These are phyloP conservation scores for Heliosperma pusillum DNA, from an alignment of 148 eudicot genomes.

Conservation along the genomic window DNA sequence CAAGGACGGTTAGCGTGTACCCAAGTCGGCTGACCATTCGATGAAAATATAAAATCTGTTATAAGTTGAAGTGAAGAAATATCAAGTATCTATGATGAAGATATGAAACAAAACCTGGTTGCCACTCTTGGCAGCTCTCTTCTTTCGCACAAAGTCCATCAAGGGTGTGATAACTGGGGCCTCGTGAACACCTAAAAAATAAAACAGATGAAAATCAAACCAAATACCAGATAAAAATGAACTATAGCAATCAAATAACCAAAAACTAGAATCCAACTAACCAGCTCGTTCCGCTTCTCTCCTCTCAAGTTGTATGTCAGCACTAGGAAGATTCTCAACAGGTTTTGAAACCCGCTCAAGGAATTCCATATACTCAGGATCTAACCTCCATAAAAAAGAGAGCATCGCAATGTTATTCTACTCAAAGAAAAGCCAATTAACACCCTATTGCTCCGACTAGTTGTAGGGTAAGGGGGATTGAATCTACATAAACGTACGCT, in stretches of 20 bases:
- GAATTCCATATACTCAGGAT: conserved; percentile 47
- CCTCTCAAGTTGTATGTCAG: conserved; percentile 46
- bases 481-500: no score
- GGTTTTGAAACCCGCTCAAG: conserved; percentile 42
- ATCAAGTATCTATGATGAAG: not conserved
- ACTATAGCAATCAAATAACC: not conserved
- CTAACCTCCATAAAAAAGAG: conserved; percentile 16
- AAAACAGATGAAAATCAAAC: not conserved
- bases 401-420: not conserved
- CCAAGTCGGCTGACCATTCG: no score
- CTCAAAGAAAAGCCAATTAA: not conserved
- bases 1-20: not conserved
- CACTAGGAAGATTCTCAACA: conserved; percentile 47
- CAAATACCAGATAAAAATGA: not conserved
- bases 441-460: not conserved
- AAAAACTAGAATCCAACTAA: conserved; percentile 12
- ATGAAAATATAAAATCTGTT: not conserved
- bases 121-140: conserved; percentile 43
- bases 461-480: not conserved
- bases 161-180: conserved; percentile 41
- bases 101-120: conserved; percentile 29
- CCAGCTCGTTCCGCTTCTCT: conserved; percentile 51
- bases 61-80: not conserved
- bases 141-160: conserved; percentile 45
- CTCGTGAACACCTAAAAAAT: conserved; percentile 34